Evolutionary conservation across 768 basidiomycete species (phyloP).

Genomic region (Filobasidium floriforme): DNA sequence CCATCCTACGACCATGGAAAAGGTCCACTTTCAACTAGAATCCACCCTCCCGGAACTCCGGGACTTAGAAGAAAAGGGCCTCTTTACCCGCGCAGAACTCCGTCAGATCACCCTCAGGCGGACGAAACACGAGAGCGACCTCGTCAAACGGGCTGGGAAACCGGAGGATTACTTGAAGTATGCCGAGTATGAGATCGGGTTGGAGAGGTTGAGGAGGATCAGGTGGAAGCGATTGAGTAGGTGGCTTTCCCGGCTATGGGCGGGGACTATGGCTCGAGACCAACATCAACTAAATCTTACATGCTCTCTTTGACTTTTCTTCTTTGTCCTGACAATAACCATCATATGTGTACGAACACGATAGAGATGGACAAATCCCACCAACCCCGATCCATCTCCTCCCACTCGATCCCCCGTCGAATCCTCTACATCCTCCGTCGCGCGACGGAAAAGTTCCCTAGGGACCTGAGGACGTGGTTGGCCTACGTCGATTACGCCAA

Average conservation of each 20-base stretch:
- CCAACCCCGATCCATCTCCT: constrained; percentile 61
- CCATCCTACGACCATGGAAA: constrained; percentile 58
- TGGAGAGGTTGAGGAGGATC: constrained; percentile 72
- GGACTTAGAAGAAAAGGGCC: constrained; percentile 72
- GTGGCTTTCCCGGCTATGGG: constrained; percentile 31
- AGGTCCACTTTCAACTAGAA: constrained; percentile 89
- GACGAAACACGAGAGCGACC: constrained; percentile 71
- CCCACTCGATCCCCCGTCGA: constrained; percentile 73
- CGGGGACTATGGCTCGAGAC: neutral
- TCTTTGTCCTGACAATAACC: no score
- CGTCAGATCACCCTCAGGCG: constrained; percentile 77
- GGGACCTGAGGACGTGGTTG: constrained; percentile 77
- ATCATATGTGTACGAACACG: no score
- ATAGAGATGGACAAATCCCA: constrained; percentile 19
- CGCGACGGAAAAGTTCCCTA: constrained; percentile 78
- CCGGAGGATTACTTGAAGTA: constrained; percentile 86
- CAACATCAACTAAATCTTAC: no score
- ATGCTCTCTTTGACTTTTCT: no score
- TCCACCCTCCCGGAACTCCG: constrained; percentile 95
- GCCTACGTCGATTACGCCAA: constrained; percentile 82
- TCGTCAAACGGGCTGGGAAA: constrained; percentile 73
- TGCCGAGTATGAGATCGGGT: constrained; percentile 79
- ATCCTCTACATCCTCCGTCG: constrained; percentile 87
- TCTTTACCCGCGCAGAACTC: constrained; percentile 77
- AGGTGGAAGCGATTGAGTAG: constrained; percentile 64